These are phyloP conservation scores for Tuber borchii DNA, from an alignment of 495 filamentous ascomycete species.

Conservation along the genomic window DNA sequence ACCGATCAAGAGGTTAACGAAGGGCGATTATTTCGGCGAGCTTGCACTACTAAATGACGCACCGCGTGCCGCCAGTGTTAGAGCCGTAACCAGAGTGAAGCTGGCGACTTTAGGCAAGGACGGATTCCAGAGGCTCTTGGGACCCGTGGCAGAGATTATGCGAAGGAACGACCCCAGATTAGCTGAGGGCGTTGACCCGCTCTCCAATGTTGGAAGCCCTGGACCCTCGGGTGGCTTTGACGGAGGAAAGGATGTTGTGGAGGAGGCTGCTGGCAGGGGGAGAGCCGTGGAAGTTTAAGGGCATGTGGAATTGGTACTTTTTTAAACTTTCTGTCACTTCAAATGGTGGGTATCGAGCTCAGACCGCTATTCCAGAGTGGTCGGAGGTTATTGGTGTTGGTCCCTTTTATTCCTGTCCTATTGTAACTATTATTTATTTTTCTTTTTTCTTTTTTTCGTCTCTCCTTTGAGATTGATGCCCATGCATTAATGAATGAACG, in stretches of 20 bases:
- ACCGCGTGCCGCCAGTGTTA: conserved; percentile 84
- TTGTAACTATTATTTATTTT: conserved; percentile 34
- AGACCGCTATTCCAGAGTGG: conserved; percentile 11
- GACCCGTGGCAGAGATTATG: conserved; percentile 93
- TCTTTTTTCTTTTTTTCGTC: conserved; percentile 10
- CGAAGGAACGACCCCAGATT: conserved; percentile 58
- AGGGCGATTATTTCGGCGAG: conserved; percentile 97
- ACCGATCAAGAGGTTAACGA: conserved; percentile 69
- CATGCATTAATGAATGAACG: conserved; percentile 3
- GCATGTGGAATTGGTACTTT: conserved; percentile 8
- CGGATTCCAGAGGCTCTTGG: conserved; percentile 87
- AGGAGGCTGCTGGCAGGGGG: conserved; percentile 36
- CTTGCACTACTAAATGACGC: conserved; percentile 87
- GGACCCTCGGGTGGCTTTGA: conserved; percentile 23
- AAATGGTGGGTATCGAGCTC: conserved; percentile 27
- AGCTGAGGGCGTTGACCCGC: conserved; percentile 34
- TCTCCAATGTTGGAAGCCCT: conserved; percentile 14
- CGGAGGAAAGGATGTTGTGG: conserved; percentile 30
- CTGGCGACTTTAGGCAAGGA: conserved; percentile 90
- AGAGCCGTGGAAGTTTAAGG: conserved; percentile 37
- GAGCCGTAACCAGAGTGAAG: conserved; percentile 76
- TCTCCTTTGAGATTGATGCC: conserved; percentile 8
- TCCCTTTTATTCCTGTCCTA: conserved; percentile 18
- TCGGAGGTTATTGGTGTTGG: conserved; percentile 25
- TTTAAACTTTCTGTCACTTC: conserved; percentile 26